These are phyloP conservation scores for Iberis pinnata DNA, from an alignment of 345 rosid species.

Conservation along the genomic window DNA sequence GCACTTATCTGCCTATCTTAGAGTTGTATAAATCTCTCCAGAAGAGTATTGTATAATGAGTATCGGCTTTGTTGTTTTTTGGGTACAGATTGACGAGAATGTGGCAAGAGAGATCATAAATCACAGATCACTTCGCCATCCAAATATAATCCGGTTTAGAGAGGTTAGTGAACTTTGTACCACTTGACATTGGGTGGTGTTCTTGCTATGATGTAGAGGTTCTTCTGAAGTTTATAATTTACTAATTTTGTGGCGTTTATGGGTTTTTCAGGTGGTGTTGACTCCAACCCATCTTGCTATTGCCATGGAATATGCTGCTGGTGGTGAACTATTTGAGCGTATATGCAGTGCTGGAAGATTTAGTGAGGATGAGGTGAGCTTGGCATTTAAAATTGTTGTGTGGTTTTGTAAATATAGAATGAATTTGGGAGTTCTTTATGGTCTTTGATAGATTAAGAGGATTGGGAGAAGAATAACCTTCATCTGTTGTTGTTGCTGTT, in stretches of 20 bases:
- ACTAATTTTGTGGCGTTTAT: slow-evolving; percentile 2
- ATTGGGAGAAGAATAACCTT: not conserved
- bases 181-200: not conserved
- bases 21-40: not conserved
- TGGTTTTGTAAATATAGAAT: not conserved
- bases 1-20: not conserved
- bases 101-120: slow-evolving; percentile 83
- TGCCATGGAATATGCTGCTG: slow-evolving; percentile 66
- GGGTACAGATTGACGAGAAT: slow-evolving; percentile 68
- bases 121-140: slow-evolving; percentile 73
- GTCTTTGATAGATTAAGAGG: not conserved
- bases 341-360: slow-evolving; percentile 59
- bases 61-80: slow-evolving; percentile 3
- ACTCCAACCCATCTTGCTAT: slow-evolving; percentile 59
- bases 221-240: not conserved
- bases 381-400: not conserved
- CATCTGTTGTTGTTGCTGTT: not conserved
- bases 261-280: slow-evolving; percentile 44
- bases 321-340: slow-evolving; percentile 59
- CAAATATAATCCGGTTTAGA: slow-evolving; percentile 77
- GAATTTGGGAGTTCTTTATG: not conserved
- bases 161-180: slow-evolving; percentile 36
- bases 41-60: not conserved
- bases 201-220: not conserved
- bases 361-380: slow-evolving; percentile 56